Base-by-base conservation (phyloP, 1,284 basidiomycete genomes). In the Peniophora sp. region DNA sequence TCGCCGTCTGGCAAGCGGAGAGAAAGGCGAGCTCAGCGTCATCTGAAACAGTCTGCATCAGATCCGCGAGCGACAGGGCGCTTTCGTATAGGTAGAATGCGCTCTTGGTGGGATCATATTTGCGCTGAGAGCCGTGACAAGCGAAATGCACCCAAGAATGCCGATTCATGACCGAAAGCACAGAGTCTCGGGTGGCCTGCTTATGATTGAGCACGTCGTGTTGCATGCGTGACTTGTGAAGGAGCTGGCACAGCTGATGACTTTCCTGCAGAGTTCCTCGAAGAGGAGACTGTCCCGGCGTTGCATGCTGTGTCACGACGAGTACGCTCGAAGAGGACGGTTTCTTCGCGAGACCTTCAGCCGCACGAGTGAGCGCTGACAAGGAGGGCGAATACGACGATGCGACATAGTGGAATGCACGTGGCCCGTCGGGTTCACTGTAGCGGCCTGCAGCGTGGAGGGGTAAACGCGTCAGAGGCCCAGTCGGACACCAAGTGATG, bases 321-420 rank as follows among this genome's bases (percentile, higher is more conserved):
- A 45, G 43, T 9, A 24, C 22, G 8, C n/a, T 45, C 20, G 43
- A n/a, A n/a, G 39, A 8, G 43, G 37, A 17, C 6, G n/a, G 37
- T n/a, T 5, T 41, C 37, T n/a, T 41, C 8, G 37, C 5, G 37
- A 17, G 6, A 8, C 37, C 37, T 8, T 41, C 18, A 5, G 18
- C 22, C 3, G 42, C 42, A 17, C 42, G 39, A 20, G 11, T 6
- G 11, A 50, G 54, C 2, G 59, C 45, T 23, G 47, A 49, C n/a
- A 62, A 41, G 22, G 60, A 56, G 15, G 60, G 61, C 1, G 54
- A 58, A 47, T 63, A 63, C 1, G 61, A 63, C 10, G 62, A 62
- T 24, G 62, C 50, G 18, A 58, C 56, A 35, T 53, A 58, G 32
- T 60, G 53, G 9, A 48, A 57, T 10, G 52, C 42, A 15, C 23